phyloP scores from a whole-genome alignment of 495 filamentous ascomycete species.

The Aspergillus incahuasiensis region DNA sequence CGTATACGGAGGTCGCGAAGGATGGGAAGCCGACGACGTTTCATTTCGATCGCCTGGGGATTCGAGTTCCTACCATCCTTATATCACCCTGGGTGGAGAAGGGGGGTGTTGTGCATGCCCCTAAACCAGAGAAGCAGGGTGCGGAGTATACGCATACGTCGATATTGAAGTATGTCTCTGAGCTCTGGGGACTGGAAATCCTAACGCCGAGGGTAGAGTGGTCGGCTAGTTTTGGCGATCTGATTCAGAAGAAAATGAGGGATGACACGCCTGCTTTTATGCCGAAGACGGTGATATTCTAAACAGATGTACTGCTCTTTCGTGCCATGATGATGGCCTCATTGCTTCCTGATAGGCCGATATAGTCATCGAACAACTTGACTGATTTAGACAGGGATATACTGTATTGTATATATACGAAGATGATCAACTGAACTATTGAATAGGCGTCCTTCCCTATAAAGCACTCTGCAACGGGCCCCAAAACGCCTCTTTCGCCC shows the following conservation, averaged over 20 bases:
- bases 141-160: conserved; percentile 44
- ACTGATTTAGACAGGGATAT: too few relatives aligned
- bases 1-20: conserved; percentile 37
- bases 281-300: conserved; percentile 25
- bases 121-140: conserved; percentile 21
- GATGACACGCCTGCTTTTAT: conserved; percentile 26
- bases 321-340: neutral
- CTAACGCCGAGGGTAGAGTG: conserved; percentile 40
- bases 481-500: conserved; percentile 6
- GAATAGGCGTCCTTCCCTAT: too few relatives aligned
- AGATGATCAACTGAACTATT: too few relatives aligned
- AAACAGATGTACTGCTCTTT: neutral
- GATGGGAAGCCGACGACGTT: conserved; percentile 43
- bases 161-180: conserved; percentile 37
- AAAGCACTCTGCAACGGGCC: too few relatives aligned
- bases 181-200: conserved; percentile 42
- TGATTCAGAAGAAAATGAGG: conserved; percentile 29
- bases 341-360: neutral
- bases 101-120: conserved; percentile 38
- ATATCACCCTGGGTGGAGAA: conserved; percentile 44
- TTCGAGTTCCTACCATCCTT: conserved; percentile 46
- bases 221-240: conserved; percentile 36
- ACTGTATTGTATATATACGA: too few relatives aligned
- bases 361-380: too few relatives aligned
- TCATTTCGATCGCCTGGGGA: conserved; percentile 46